These are phyloP conservation scores for Trametes sp. DNA, from an alignment of 1,284 basidiomycete genomes.

Conservation along the genomic window DNA sequence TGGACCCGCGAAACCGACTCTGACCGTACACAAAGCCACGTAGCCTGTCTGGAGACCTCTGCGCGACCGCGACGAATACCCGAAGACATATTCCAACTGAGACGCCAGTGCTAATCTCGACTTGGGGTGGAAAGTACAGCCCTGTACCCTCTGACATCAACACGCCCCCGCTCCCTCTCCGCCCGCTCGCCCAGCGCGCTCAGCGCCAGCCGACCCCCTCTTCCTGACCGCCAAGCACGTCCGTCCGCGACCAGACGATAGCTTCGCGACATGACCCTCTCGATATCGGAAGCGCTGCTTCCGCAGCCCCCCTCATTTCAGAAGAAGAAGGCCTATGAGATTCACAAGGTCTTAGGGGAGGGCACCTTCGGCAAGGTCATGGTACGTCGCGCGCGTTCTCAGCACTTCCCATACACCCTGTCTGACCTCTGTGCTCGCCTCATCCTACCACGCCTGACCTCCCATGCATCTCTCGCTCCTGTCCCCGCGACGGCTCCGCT, in stretches of 20 bases:
- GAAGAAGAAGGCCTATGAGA: constrained; percentile 85
- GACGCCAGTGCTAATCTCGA: neutral
- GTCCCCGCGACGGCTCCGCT: neutral
- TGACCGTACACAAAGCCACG: neutral
- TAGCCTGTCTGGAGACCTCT: neutral
- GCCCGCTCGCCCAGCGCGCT: neutral
- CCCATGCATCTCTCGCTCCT: neutral
- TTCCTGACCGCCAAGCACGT: constrained; percentile 3
- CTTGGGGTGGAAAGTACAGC: constrained; percentile 10
- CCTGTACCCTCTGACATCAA: constrained; percentile 16
- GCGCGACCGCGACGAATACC: neutral
- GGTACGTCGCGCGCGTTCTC: constrained; percentile 49
- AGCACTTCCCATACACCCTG: neutral
- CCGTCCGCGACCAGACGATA: constrained; percentile 2
- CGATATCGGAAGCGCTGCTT: constrained; percentile 59
- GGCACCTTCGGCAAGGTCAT: constrained; percentile 91
- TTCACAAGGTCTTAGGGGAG: constrained; percentile 76
- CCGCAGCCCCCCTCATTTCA: constrained; percentile 84
- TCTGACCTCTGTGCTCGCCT: constrained; percentile 1
- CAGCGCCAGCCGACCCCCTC: neutral
- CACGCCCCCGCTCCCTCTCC: constrained; percentile 1
- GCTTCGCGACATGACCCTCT: constrained; percentile 39
- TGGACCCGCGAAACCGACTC: too few relatives aligned
- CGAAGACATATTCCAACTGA: neutral
- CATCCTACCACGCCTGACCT: neutral